These are phyloP conservation scores for Brassica incana DNA, from an alignment of 345 rosid genomes.

Conservation along the genomic window DNA sequence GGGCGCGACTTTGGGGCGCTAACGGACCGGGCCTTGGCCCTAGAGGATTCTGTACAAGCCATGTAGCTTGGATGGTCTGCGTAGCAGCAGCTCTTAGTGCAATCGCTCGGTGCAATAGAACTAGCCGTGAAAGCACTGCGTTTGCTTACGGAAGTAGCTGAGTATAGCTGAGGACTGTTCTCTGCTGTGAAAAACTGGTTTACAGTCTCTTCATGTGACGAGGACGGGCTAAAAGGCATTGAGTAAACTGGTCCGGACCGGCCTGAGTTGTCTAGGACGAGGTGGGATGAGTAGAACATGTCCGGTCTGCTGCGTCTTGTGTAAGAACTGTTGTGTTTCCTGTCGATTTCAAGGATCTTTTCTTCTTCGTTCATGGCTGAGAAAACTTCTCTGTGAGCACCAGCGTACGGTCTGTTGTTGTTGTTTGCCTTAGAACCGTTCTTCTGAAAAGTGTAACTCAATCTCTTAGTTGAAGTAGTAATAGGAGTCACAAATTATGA, in stretches of 20 bases:
- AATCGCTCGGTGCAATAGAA: slow-evolving; percentile 37
- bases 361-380: slow-evolving; percentile 51
- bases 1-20: slow-evolving; percentile 89
- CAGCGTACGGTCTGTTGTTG: slow-evolving; percentile 26
- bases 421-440: slow-evolving; percentile 57
- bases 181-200: slow-evolving; percentile 62
- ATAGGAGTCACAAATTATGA: not conserved
- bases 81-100: slow-evolving; percentile 63
- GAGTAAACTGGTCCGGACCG: slow-evolving; percentile 48
- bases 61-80: slow-evolving; percentile 81
- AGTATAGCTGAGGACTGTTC: slow-evolving; percentile 69
- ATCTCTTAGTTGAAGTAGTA: not conserved
- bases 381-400: slow-evolving; percentile 44
- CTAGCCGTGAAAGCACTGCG: slow-evolving; percentile 68
- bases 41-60: slow-evolving; percentile 84
- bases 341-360: slow-evolving; percentile 75
- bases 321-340: slow-evolving; percentile 44
- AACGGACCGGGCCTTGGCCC: slow-evolving; percentile 71
- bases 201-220: slow-evolving; percentile 47
- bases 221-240: slow-evolving; percentile 53
- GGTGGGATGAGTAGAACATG: slow-evolving; percentile 49
- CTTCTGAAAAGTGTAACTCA: slow-evolving; percentile 48
- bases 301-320: slow-evolving; percentile 48
- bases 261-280: slow-evolving; percentile 37
- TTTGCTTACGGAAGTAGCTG: slow-evolving; percentile 69